Conservation (phyloP, 257 asterid species). For the Coffea canephora region DNA sequence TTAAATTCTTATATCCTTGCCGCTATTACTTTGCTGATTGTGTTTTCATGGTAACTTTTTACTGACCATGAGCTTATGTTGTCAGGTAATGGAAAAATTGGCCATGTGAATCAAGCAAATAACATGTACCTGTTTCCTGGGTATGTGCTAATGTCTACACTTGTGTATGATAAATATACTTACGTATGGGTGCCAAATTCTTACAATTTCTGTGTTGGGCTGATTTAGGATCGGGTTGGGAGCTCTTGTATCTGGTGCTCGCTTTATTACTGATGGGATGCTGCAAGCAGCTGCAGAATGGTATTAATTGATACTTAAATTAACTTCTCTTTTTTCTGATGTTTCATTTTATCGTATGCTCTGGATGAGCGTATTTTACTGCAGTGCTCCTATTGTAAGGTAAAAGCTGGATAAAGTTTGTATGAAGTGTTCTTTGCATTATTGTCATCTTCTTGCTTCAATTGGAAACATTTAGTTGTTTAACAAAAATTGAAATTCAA, state of each 20-base stretch:
- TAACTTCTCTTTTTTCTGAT: neutral
- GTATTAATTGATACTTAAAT: conserved; percentile 38
- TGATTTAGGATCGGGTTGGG: conserved; percentile 87
- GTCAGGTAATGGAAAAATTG: conserved; percentile 77
- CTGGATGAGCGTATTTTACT: neutral
- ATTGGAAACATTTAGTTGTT: neutral
- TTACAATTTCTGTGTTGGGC: conserved; percentile 18
- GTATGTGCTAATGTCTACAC: conserved; percentile 44
- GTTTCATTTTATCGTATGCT: neutral
- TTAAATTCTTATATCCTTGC: neutral
- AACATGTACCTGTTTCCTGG: conserved; percentile 99
- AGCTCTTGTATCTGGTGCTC: conserved; percentile 93
- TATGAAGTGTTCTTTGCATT: neutral
- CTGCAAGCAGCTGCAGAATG: conserved; percentile 93
- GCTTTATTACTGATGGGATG: conserved; percentile 83
- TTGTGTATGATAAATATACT: neutral
- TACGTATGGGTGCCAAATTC: conserved; percentile 3
- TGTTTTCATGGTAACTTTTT: neutral
- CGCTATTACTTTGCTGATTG: neutral
- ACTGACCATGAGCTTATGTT: conserved; percentile 20
- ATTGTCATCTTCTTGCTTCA: neutral
- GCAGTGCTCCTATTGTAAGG: neutral
- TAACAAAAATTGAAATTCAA: neutral
- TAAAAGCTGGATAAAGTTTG: neutral
- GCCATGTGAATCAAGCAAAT: conserved; percentile 97